Conservation (phyloP, 1,139 yeast species). For the Kluyveromyces sp. region DNA sequence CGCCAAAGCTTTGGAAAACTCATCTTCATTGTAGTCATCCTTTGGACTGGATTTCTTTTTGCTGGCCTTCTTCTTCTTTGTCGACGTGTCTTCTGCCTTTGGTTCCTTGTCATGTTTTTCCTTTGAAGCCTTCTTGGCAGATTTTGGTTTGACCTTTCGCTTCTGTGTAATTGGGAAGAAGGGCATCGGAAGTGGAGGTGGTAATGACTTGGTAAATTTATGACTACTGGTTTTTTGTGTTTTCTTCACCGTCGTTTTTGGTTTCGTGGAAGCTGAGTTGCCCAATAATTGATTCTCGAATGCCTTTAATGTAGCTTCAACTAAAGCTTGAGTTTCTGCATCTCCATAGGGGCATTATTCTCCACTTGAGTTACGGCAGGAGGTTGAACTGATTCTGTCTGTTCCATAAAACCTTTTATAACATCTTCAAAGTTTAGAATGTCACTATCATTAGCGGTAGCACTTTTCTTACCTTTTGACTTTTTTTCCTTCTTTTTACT, state of each 20-base stretch:
- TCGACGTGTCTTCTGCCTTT: conserved; percentile 1
- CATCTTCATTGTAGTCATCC: conserved; percentile 19
- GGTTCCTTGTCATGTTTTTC: conserved; percentile 2
- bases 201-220: conserved; percentile 1
- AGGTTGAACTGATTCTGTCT: conserved; percentile 6
- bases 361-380: neutral
- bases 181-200: conserved; percentile 6
- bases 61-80: conserved; percentile 16
- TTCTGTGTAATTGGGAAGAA: conserved; percentile 4
- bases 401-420: conserved; percentile 26
- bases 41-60: conserved; percentile 7
- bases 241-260: conserved; percentile 8
- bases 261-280: conserved; percentile 6
- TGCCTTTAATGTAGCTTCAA: conserved; percentile 28
- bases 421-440: conserved; percentile 26
- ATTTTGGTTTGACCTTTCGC: conserved; percentile 1
- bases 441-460: conserved; percentile 6
- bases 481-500: conserved; percentile 8
- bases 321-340: conserved; percentile 27
- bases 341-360: conserved; percentile 10
- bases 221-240: conserved; percentile 4
- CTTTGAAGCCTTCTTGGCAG: conserved; percentile 3
- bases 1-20: conserved; percentile 27
- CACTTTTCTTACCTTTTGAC: conserved; percentile 4
- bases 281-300: conserved; percentile 26